Percentiles rank a stretch among this genome's conserved stretches.
phyloP scores from a whole-genome alignment of 495 filamentous ascomycete species.

The Aspergillus olivimuriae region DNA sequence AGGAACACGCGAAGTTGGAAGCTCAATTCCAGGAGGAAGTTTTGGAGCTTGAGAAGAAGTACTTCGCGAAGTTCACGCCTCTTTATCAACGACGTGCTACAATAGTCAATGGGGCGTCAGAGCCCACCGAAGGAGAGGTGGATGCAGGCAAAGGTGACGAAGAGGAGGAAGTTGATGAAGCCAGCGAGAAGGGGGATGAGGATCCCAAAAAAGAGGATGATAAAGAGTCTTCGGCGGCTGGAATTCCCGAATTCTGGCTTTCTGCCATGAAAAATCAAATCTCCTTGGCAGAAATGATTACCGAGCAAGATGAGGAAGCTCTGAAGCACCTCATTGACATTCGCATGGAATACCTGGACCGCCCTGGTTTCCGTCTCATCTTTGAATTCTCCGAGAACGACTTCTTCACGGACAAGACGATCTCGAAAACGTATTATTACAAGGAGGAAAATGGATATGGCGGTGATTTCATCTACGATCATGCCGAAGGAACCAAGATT shows the following conservation, averaged over 20 bases:
- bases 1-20: slow-evolving; percentile 97
- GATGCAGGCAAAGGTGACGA: slow-evolving; percentile 79
- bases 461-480: slow-evolving; percentile 99
- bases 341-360: slow-evolving; percentile 98
- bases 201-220: slow-evolving; percentile 45
- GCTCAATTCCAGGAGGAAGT: slow-evolving; percentile 98
- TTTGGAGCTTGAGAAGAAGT: slow-evolving; percentile 96
- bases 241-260: slow-evolving; percentile 98
- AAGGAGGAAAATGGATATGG: slow-evolving; percentile 98
- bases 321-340: slow-evolving; percentile 90
- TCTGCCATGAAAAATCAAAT: slow-evolving; percentile 99
- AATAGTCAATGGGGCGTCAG: slow-evolving; percentile 82
- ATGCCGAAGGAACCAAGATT: slow-evolving; percentile 96
- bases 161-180: slow-evolving; percentile 60
- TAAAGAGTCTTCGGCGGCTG: slow-evolving; percentile 52
- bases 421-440: slow-evolving; percentile 99
- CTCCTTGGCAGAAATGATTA: slow-evolving; percentile 95
- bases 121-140: slow-evolving; percentile 83
- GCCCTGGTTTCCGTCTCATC: slow-evolving; percentile 94
- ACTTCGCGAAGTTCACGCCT: slow-evolving; percentile 96
- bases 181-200: slow-evolving; percentile 42
- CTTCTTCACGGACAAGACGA: slow-evolving; percentile 92
- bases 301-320: slow-evolving; percentile 88
- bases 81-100: slow-evolving; percentile 91
- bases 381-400: slow-evolving; percentile 95